Evolutionary conservation across 768 basidiomycete species (phyloP).

Genomic region (Coprinellus micaceus): DNA sequence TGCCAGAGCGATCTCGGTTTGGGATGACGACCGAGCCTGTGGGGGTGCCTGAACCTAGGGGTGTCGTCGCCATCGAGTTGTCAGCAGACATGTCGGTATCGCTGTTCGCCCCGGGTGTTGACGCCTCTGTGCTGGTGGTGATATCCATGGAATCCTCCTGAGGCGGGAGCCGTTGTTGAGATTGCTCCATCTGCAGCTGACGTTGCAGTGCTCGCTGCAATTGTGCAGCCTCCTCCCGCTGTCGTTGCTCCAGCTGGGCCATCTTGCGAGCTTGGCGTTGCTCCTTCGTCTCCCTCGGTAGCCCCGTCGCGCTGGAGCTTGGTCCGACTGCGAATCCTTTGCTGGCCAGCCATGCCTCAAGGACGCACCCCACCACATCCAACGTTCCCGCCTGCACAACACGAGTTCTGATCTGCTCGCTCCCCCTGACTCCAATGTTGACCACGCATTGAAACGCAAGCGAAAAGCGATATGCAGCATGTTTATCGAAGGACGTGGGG

Average conservation of each 20-base stretch:
- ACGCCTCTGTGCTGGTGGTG: conserved; percentile 16
- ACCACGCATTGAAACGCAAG: conserved; percentile 96
- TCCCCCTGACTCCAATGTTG: conserved; percentile 95
- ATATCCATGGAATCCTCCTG: conserved; percentile 25
- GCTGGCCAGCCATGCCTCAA: conserved; percentile 89
- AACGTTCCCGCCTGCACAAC: conserved; percentile 94
- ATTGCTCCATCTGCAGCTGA: conserved; percentile 31
- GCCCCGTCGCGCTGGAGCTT: conserved; percentile 68
- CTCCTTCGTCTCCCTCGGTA: conserved; percentile 72
- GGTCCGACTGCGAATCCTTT: conserved; percentile 87
- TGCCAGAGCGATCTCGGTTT: conserved; percentile 68
- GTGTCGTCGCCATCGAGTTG: conserved; percentile 56
- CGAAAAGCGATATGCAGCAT: conserved; percentile 83
- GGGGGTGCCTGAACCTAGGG: conserved; percentile 55
- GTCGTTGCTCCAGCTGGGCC: conserved; percentile 51
- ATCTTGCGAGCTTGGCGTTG: conserved; percentile 62
- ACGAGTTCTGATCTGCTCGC: conserved; percentile 82
- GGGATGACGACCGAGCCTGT: conserved; percentile 59
- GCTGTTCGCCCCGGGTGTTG: conserved; percentile 38
- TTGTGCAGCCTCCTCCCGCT: conserved; percentile 58
- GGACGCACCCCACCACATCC: conserved; percentile 88
- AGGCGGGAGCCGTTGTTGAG: conserved; percentile 17
- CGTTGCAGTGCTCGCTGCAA: conserved; percentile 56
- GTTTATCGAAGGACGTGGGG: conserved; percentile 70
- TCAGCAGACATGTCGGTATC: conserved; percentile 64